phyloP scores from a whole-genome alignment of 192 early-diverging fungal species.

The Entomortierella beljakovae region DNA sequence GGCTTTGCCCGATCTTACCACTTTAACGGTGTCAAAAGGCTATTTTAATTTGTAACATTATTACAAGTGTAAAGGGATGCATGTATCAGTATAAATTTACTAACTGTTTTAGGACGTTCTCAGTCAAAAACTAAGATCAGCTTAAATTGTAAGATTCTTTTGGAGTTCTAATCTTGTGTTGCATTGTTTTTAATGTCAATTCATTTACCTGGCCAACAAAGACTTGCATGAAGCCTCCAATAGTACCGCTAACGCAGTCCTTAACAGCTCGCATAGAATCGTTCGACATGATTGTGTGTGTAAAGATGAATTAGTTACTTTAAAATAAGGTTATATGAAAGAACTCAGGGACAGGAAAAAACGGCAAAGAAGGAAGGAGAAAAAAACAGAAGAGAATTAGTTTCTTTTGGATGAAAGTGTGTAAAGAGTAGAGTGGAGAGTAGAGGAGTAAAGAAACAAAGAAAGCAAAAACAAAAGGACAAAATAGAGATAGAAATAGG shows the following conservation, averaged over 20 bases:
- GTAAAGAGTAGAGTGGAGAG: slow-evolving; percentile 7
- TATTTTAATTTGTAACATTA: slow-evolving; percentile 23
- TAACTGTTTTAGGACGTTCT: no score
- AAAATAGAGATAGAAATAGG: background rate
- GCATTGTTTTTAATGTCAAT: background rate
- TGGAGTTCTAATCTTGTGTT: background rate
- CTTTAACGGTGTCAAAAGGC: slow-evolving; percentile 87
- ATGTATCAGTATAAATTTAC: background rate
- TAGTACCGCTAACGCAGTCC: slow-evolving; percentile 80
- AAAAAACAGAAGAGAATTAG: no score
- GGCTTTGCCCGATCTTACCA: slow-evolving; percentile 58
- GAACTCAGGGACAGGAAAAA: background rate
- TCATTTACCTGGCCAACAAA: slow-evolving; percentile 72
- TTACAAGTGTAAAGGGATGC: background rate
- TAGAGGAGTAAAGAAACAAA: background rate
- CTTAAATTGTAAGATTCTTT: background rate
- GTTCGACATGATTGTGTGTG: slow-evolving; percentile 38
- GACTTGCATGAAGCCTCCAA: slow-evolving; percentile 83
- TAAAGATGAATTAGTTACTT: background rate
- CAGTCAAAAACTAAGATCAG: background rate
- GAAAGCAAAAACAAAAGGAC: background rate
- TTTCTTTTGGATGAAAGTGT: background rate
- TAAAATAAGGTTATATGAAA: slow-evolving; percentile 17
- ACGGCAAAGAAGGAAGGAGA: background rate
- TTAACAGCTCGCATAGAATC: slow-evolving; percentile 72